Conservation (phyloP, 108 stramenopile species). For the Skeletonema tropicum region DNA sequence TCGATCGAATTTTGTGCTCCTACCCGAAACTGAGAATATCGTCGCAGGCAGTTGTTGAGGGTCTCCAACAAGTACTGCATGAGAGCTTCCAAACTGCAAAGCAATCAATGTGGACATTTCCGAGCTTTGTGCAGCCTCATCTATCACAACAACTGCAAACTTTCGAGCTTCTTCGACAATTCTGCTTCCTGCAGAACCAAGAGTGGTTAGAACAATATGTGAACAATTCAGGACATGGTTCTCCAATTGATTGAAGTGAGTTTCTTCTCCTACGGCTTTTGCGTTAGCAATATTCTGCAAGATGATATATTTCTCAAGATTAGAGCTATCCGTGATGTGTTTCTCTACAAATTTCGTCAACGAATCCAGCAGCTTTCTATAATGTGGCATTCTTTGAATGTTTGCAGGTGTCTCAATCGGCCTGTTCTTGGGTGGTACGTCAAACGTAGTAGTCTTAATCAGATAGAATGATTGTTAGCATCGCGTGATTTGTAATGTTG, state of each 20-base stretch:
- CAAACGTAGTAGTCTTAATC: constrained; percentile 49
- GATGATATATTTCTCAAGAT: constrained; percentile 45
- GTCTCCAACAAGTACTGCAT: constrained; percentile 86
- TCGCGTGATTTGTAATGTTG: not conserved
- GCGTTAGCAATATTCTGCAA: constrained; percentile 36
- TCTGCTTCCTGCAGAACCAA: constrained; percentile 68
- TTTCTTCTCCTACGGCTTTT: constrained; percentile 28
- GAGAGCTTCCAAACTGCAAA: constrained; percentile 63
- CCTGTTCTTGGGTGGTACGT: constrained; percentile 40
- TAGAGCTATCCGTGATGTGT: constrained; percentile 40
- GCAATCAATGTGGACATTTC: constrained; percentile 87
- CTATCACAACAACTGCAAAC: constrained; percentile 85
- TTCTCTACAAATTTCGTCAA: constrained; percentile 57
- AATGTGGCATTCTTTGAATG: constrained; percentile 56
- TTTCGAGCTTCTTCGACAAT: constrained; percentile 46
- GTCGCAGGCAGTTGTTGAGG: constrained; percentile 89
- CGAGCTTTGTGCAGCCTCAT: constrained; percentile 90
- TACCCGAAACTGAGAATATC: constrained; percentile 61
- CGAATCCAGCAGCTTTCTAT: constrained; percentile 28
- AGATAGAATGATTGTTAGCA: too few relatives aligned
- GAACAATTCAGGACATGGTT: constrained; percentile 58
- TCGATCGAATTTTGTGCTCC: constrained; percentile 62
- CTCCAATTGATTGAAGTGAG: constrained; percentile 29
- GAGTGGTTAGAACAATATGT: constrained; percentile 85
- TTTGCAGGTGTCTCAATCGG: constrained; percentile 33